Evolutionary conservation across 345 rosid species (phyloP), one percentile per base, ranked within the genome.

Genomic region (Citrus mangshanensis): DNA sequence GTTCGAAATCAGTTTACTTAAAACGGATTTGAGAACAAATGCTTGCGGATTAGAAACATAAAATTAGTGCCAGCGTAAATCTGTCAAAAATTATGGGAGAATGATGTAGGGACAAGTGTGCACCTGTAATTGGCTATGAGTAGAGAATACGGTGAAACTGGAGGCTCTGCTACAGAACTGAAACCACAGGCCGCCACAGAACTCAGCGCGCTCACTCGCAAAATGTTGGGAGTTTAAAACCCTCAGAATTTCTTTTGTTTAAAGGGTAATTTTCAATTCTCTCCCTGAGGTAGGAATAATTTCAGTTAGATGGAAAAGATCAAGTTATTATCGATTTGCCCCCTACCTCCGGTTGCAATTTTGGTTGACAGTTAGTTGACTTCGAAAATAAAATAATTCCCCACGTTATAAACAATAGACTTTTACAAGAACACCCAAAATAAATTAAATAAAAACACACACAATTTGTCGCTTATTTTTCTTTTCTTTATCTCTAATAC

Each of bases 181-280:
- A 72, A 42, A 72, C n/a, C 35, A 42, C 46, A 54, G 64, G 77
- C 76, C 51, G 76, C 70, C 60, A 19, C 42, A 27, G 59, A 28
- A 37, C 37, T 35, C 49, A 46, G 72, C 18, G 14, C 42, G 6
- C 66, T n/a, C 32, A 12, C 42, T 12, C 28, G 3, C 1, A 32
- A 32, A 32, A 73, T 13, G 16, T 14, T 24, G 4, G 37, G 75
- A 24, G 55, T 14, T 24, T 6, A 14, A 35, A 73, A 18, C 76
- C 67, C 55, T 73, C 25, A 2, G 6, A 28, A 46, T 46, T 46
- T 46, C 1, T 46, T 3, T 13, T 13, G 18, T 46, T 46, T 12
- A 46, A 46, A 46, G 51, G 51, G 18, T 46, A 3, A 12, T 12
- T 46, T 46, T 13, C 51, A 46, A 2, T 13, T 13, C 3, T 46